Conservation (phyloP, 129 eudicot genomes). For the Apium graveolens region DNA sequence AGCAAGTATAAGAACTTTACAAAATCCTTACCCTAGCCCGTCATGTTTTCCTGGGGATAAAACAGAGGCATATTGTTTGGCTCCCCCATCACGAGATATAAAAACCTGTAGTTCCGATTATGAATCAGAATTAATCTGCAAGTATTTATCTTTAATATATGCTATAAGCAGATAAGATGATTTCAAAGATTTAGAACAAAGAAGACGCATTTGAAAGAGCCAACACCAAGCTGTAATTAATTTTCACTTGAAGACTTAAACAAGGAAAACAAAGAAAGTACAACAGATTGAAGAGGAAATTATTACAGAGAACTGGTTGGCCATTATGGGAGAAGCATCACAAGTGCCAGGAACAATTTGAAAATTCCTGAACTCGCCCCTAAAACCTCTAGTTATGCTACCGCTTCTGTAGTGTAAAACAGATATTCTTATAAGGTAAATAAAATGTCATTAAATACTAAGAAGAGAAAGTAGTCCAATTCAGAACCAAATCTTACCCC, state of each 20-base stretch:
- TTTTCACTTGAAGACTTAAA: neutral
- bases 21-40: slow-evolving; percentile 64
- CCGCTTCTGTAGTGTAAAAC: slow-evolving; percentile 58
- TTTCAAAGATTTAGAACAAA: neutral
- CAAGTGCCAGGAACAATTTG: slow-evolving; percentile 93
- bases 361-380: slow-evolving; percentile 91
- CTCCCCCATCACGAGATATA: slow-evolving; percentile 75
- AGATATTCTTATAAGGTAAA: slow-evolving; percentile 10
- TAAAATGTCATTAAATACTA: neutral
- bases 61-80: slow-evolving; percentile 80
- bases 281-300: slow-evolving; percentile 19
- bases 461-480: neutral
- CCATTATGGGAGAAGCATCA: slow-evolving; percentile 93
- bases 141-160: neutral
- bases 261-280: neutral
- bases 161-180: neutral
- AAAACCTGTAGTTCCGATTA: slow-evolving; percentile 48
- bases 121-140: neutral
- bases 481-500: slow-evolving; percentile 4
- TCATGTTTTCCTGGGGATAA: slow-evolving; percentile 88
- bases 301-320: slow-evolving; percentile 95
- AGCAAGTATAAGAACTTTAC: neutral
- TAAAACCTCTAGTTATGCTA: slow-evolving; percentile 92
- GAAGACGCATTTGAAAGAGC: neutral
- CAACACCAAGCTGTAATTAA: neutral